phyloP scores from a whole-genome alignment of 192 early-diverging fungal species.

The Helicostylum pulchrum region DNA sequence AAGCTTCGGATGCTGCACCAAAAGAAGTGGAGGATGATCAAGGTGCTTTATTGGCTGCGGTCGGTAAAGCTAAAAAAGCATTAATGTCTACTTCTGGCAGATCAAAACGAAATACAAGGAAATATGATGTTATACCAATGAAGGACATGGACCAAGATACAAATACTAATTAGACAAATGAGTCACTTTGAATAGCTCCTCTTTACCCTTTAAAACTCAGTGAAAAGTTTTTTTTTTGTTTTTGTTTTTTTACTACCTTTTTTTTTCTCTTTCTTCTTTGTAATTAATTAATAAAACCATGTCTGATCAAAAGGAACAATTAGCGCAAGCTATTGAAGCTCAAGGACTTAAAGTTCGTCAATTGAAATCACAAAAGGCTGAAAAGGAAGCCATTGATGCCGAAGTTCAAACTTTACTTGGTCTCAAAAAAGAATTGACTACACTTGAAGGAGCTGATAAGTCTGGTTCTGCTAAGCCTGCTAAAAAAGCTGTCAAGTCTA shows the following conservation, averaged over 20 bases:
- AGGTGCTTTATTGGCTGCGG: slow-evolving; percentile 9
- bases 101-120: slow-evolving; percentile 8
- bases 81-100: neutral
- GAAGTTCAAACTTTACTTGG: slow-evolving; percentile 54
- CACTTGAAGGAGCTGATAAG: slow-evolving; percentile 23
- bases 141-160: slow-evolving; percentile 4
- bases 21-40: neutral
- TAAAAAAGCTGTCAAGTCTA: slow-evolving; percentile 45
- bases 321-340: slow-evolving; percentile 43
- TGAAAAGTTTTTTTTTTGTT: too few species aligned
- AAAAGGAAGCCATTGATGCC: slow-evolving; percentile 51
- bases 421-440: slow-evolving; percentile 62
- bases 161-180: too few species aligned
- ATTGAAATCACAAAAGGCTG: slow-evolving; percentile 60
- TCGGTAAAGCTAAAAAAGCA: slow-evolving; percentile 16
- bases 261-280: neutral
- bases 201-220: too few species aligned
- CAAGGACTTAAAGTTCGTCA: slow-evolving; percentile 59
- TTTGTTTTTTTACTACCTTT: neutral
- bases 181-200: too few species aligned
- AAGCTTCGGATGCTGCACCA: slow-evolving; percentile 16
- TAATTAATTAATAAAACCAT: slow-evolving; percentile 13
- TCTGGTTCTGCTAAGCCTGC: slow-evolving; percentile 18
- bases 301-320: slow-evolving; percentile 30
- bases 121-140: slow-evolving; percentile 19